Conservation (phyloP, 2,329 filamentous ascomycete species). For the Fusarium paranaense region DNA sequence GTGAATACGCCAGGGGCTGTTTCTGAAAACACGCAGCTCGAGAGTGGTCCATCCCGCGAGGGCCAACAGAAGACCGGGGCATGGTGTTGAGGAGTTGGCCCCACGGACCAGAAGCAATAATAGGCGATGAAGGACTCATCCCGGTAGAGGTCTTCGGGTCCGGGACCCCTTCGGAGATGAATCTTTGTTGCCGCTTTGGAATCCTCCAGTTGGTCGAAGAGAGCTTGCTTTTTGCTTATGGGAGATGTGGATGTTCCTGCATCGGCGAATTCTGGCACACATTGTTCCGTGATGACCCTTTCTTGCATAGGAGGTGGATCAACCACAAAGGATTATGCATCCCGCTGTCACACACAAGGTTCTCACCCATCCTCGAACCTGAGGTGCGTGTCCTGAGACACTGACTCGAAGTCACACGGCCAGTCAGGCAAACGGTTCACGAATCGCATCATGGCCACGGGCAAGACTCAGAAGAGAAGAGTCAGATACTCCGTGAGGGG, state of each 20-base stretch:
- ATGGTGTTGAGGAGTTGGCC: slow-evolving; percentile 4
- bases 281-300: slow-evolving; percentile 11
- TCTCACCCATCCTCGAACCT: neutral
- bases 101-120: slow-evolving; percentile 10
- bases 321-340: neutral
- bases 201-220: neutral
- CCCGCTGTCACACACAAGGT: neutral
- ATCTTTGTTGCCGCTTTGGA: neutral
- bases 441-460: neutral
- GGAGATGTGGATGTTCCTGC: slow-evolving; percentile 7
- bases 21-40: neutral
- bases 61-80: neutral
- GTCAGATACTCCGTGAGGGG: neutral
- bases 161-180: slow-evolving; percentile 20
- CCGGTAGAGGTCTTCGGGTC: neutral
- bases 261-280: slow-evolving; percentile 1
- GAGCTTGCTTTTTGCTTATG: slow-evolving; percentile 8
- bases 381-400: slow-evolving; percentile 18
- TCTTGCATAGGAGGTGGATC: slow-evolving; percentile 10
- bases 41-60: neutral
- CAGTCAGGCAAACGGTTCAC: neutral
- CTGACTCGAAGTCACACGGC: neutral
- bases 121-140: neutral
- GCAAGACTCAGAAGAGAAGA: neutral
- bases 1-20: slow-evolving; percentile 17